A percentile compares a stretch with the other conserved stretches of the same genome.
Conservation (phyloP, 2,329 filamentous ascomycete species). For the Colletotrichum tropicale region DNA sequence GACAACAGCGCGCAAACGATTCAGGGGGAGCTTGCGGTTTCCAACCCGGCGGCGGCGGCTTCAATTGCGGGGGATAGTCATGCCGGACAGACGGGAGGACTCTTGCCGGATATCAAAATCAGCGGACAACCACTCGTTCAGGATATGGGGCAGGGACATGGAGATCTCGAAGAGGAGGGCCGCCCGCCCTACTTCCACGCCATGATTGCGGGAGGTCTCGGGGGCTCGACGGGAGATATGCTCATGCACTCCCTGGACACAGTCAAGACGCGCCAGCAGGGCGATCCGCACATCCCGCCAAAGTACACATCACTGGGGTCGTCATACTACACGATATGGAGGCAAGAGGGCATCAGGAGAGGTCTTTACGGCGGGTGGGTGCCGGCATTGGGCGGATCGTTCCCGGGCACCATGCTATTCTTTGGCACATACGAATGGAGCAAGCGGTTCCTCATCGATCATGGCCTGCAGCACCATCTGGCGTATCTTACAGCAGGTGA, state of each 20-base stretch:
- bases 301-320: slow-evolving; percentile 91
- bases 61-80: slow-evolving; percentile 39
- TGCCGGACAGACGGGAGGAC: slow-evolving; percentile 27
- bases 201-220: slow-evolving; percentile 94
- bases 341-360: slow-evolving; percentile 85
- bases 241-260: slow-evolving; percentile 99
- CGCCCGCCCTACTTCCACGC: slow-evolving; percentile 56
- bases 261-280: slow-evolving; percentile 97
- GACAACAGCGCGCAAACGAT: slow-evolving; percentile 27
- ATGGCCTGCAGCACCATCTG: slow-evolving; percentile 79
- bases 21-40: slow-evolving; percentile 6
- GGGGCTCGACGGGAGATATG: slow-evolving; percentile 93
- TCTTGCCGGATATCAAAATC: slow-evolving; percentile 32
- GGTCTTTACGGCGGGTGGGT: slow-evolving; percentile 94
- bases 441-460: slow-evolving; percentile 87
- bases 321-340: slow-evolving; percentile 90
- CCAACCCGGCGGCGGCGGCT: slow-evolving; percentile 32
- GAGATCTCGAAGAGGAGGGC: slow-evolving; percentile 45
- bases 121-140: slow-evolving; percentile 4
- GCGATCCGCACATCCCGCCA: slow-evolving; percentile 89
- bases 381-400: slow-evolving; percentile 89
- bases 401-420: slow-evolving; percentile 92
- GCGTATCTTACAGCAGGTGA: slow-evolving; percentile 85
- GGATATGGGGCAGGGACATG: slow-evolving; percentile 23
- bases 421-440: slow-evolving; percentile 97